These are phyloP conservation scores for Ophiocordyceps sinensis DNA, from an alignment of 2,329 filamentous ascomycete species.

Conservation along the genomic window DNA sequence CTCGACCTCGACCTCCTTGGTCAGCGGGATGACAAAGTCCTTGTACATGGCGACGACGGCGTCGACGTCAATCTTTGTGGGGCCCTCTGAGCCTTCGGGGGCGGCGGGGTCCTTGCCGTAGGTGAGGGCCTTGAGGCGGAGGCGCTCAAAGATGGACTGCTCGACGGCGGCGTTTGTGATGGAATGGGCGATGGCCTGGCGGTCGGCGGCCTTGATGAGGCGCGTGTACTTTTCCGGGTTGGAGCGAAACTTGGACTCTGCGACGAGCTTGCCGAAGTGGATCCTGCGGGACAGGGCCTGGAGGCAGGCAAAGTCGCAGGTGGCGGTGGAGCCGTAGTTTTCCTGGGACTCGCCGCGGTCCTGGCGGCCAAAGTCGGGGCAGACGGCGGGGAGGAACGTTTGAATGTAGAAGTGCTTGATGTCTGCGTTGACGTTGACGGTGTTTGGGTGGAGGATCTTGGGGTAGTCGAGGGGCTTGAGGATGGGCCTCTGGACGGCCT, in stretches of 20 bases:
- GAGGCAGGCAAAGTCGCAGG: slow-evolving; percentile 77
- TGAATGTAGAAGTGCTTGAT: slow-evolving; percentile 78
- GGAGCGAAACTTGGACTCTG: slow-evolving; percentile 83
- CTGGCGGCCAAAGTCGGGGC: slow-evolving; percentile 58
- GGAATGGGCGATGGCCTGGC: slow-evolving; percentile 68
- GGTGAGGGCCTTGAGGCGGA: slow-evolving; percentile 79
- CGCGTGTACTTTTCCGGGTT: slow-evolving; percentile 68
- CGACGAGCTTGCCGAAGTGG: slow-evolving; percentile 97
- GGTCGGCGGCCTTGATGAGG: slow-evolving; percentile 69
- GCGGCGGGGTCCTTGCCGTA: slow-evolving; percentile 82
- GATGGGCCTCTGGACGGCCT: slow-evolving; percentile 63
- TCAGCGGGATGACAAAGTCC: slow-evolving; percentile 88
- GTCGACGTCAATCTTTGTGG: slow-evolving; percentile 78
- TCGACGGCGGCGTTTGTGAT: slow-evolving; percentile 88
- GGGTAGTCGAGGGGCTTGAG: slow-evolving; percentile 84
- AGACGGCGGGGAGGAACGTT: slow-evolving; percentile 71
- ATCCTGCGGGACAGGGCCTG: slow-evolving; percentile 84
- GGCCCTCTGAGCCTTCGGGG: slow-evolving; percentile 34
- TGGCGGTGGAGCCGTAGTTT: slow-evolving; percentile 89
- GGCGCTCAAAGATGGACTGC: slow-evolving; percentile 74
- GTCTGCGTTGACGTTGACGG: slow-evolving; percentile 78
- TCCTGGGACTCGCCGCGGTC: slow-evolving; percentile 79
- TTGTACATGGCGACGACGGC: slow-evolving; percentile 83
- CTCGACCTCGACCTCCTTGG: slow-evolving; percentile 96
- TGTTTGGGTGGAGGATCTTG: slow-evolving; percentile 70